Base-by-base conservation (phyloP, 441 rosid genomes). In the Croton laevigatus region DNA sequence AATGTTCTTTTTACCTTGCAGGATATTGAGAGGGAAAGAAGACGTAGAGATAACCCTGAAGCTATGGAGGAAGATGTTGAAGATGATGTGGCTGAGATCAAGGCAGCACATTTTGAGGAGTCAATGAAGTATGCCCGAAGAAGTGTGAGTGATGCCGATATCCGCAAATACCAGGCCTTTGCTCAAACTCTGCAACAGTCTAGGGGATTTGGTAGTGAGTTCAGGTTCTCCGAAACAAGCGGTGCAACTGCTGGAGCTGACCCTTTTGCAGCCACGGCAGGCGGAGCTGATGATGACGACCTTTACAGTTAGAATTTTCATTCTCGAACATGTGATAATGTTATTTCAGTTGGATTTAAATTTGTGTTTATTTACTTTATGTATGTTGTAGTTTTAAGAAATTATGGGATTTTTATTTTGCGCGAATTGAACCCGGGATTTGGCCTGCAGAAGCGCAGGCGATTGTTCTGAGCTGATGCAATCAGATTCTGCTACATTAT, bases 111-210 rank as follows among this genome's bases (percentile, higher is more conserved):
- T 69, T 89, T 89, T 22, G 94, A 90, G 75, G 94, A 91, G 74
- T 89, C 94, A 1, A 86, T 89, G 91, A 89, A 86, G 75, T 89
- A 58, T 55, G 92, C 97, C 4, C 84, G 92, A 4, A 81, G 92
- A 65, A 87, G 94, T 71, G 94, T 88, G 38, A 86, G 91, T 16
- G 96, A 87, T 78, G 94, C 90, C 23, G 96, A 88, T 44, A 88
- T 90, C 10, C 85, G 90, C 74, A 89, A 89, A 59, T 89, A 89
- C 66, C 91, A 89, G 81, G 88, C 84, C 5, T 89, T 89, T 69
- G 91, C 94, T 55, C 94, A 89, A 78, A 87, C 94, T 16, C 76
- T 89, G 72, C 91, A 89, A 78, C 91, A 89, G 75, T 89, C 94
- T 0, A 80, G 94, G 70, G 94, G 94, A 44, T 74, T 88, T 5